Evolutionary conservation across 352 stramenopile genomes (phyloP).

Genomic region (Globisporangium nagaii): DNA sequence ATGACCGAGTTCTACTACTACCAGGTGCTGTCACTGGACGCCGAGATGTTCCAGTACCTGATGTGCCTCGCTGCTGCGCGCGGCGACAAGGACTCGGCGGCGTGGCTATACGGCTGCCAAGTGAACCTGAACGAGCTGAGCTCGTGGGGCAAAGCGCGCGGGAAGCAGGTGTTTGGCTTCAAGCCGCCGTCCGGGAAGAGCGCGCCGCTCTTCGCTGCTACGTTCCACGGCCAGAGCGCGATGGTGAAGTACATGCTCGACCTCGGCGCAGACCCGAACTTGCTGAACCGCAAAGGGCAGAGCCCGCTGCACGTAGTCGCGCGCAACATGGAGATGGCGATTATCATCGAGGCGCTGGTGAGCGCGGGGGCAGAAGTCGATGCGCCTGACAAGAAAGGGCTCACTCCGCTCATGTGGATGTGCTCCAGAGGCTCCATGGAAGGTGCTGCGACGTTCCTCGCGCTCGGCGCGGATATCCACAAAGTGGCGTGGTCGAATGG

Average conservation of each 20-base stretch:
- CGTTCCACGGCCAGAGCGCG: conserved; percentile 41
- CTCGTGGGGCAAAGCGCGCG: conserved; percentile 63
- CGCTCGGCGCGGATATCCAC: conserved; percentile 60
- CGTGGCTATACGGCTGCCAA: conserved; percentile 45
- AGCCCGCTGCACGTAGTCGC: conserved; percentile 66
- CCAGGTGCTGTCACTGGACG: conserved; percentile 64
- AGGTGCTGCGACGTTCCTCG: conserved; percentile 61
- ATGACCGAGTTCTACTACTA: conserved; percentile 86
- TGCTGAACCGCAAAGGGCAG: conserved; percentile 52
- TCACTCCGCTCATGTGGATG: conserved; percentile 82
- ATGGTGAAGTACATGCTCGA: conserved; percentile 68
- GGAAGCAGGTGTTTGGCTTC: conserved; percentile 71
- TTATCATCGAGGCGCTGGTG: conserved; percentile 62
- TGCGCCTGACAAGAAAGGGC: conserved; percentile 48
- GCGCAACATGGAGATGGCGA: conserved; percentile 41
- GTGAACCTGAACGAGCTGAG: conserved; percentile 62
- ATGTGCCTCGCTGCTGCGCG: conserved; percentile 62
- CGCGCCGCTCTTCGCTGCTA: conserved; percentile 59
- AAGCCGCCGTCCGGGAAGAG: conserved; percentile 46
- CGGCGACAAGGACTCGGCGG: conserved; percentile 62
- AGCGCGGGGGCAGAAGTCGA: conserved; percentile 54
- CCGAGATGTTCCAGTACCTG: conserved; percentile 78
- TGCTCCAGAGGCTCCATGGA: conserved; percentile 52
- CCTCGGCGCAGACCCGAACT: conserved; percentile 41
- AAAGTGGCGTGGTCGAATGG: conserved; percentile 71